Base-by-base conservation (phyloP, 441 rosid genomes). In the Geranium incanum region DNA sequence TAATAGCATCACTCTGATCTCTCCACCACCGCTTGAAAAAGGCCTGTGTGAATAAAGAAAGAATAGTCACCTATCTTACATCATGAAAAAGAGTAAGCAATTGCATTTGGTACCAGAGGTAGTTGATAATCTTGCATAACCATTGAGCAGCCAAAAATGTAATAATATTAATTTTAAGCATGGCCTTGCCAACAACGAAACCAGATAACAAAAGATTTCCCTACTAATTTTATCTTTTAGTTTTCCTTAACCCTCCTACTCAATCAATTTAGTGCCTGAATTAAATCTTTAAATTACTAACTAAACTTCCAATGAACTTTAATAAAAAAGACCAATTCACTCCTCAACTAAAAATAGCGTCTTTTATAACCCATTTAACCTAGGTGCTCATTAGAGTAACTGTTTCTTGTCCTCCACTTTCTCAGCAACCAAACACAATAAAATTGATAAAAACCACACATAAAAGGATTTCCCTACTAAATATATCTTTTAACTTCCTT, bases 21-120 rank as follows among this genome's bases (percentile, higher is more conserved):
- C 85, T 86, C 99, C 98, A 96, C 99, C 99, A 96, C 65, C 98
- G 83, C 81, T 90, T 93, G 82, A 96, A 96, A 84, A 96, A 96
- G 48, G 98, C 99, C 98, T 96, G 78, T 74, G 72, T 68, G 67
- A 28, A 36, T 11, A 66, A 36, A 66, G 68, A 33, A 6, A 9
- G 23, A 5, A 18, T 16, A 57, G 33, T 60, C 66, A 60, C 12
- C 21, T 60, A 60, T 60, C 66, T 19, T 11, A 11, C 66, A 60
- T 57, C 33, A 57, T 23, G 28, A 57, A 57, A 57, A 57, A 7
- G 6, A 5, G 19, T 57, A 57, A 5, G 65, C 65, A 45, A 6
- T 45, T 12, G 55, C 55, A 12, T 45, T n/a, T 11, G 15, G 55
- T 12, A 11, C 15, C 55, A 11, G 55, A 45, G 55, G n/a, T 45